Evolutionary conservation across 495 filamentous ascomycete genomes (phyloP), one percentile per base, ranked within the genome.

Genomic region (Sphaerosporella brunnea): DNA sequence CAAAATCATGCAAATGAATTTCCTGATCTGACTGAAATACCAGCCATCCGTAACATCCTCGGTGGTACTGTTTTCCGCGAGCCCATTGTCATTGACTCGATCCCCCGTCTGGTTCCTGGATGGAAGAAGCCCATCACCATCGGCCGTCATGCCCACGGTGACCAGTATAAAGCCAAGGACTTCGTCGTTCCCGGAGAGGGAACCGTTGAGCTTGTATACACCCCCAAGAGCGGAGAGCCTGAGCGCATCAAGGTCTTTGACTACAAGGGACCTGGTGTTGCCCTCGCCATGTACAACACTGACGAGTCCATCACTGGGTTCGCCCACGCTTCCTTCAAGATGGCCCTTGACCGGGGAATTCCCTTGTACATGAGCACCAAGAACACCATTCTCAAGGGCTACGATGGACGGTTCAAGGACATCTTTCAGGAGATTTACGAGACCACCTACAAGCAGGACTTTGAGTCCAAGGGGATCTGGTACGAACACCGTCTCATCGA

Each of bases 101-200:
- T 97, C 51, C 90, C 90, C 45, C 78, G 88, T 55, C 74, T 97
- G 36, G 84, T 97, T 19, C 83, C 84, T 11, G 87, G 87, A 57
- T 97, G 90, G 90, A 93, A 85, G 72, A 82, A 93, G 66, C 82
- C 90, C 60, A 97, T 97, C 65, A 88, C 96, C 62, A 96, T 97
- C 57, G 90, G 90, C 48, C 84, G 90, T 67, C 90, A 97, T 69
- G 90, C 90, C 50, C 94, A 94, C 64, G 90, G 90, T 56, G 90
- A 97, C 68, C 90, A 97, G 70, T 97, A 97, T 73, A 79, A 86
- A 45, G 90, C 90, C 48, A 86, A 86, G 63, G 90, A 97, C 70
- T 65, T 73, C 48, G 82, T 96, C 23, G 75, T 80, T 52, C 70
- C 74, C 26, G 82, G 82, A 25, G 75, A 79, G 34, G 90, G 90